phyloP scores from a whole-genome alignment of 2,329 filamentous ascomycete genomes.

The Elsinoe perseae region DNA sequence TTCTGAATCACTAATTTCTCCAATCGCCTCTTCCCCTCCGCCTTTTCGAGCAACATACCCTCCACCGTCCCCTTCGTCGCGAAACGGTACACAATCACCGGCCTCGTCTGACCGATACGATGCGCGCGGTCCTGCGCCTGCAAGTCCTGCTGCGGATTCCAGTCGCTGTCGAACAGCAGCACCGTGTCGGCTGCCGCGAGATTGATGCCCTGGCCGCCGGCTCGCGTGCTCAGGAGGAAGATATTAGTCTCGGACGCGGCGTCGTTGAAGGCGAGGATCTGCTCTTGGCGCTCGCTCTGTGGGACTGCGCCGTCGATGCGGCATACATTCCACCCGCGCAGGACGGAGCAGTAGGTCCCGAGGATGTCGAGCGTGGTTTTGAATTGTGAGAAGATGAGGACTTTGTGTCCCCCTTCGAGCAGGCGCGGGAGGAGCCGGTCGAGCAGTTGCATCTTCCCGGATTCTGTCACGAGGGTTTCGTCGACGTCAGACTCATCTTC shows the following conservation, averaged over 20 bases:
- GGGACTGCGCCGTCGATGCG: constrained; percentile 85
- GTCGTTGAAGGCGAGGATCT: constrained; percentile 45
- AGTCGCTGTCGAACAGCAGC: constrained; percentile 81
- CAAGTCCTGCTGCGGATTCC: constrained; percentile 94
- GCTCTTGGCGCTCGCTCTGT: constrained; percentile 50
- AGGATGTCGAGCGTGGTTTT: constrained; percentile 88
- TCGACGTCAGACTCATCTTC: constrained; percentile 55
- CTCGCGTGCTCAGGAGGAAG: constrained; percentile 82
- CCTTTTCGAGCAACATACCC: constrained; percentile 74
- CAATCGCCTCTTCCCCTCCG: constrained; percentile 81
- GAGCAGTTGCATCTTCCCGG: constrained; percentile 91
- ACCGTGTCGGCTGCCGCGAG: constrained; percentile 87
- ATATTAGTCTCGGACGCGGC: constrained; percentile 46
- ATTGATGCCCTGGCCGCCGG: constrained; percentile 93
- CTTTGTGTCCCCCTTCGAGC: constrained; percentile 70
- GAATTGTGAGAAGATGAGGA: constrained; percentile 95
- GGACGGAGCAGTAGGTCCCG: constrained; percentile 71
- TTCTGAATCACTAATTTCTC: constrained; percentile 96
- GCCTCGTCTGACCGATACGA: constrained; percentile 84
- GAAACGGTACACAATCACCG: constrained; percentile 87
- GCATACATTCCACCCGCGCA: constrained; percentile 73
- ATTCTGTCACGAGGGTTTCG: constrained; percentile 74
- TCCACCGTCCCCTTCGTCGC: constrained; percentile 92
- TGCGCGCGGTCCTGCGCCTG: constrained; percentile 95
- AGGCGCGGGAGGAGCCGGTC: constrained; percentile 75